phyloP scores from a whole-genome alignment of 2,329 filamentous ascomycete species.

The Colletotrichum lindemuthianum region DNA sequence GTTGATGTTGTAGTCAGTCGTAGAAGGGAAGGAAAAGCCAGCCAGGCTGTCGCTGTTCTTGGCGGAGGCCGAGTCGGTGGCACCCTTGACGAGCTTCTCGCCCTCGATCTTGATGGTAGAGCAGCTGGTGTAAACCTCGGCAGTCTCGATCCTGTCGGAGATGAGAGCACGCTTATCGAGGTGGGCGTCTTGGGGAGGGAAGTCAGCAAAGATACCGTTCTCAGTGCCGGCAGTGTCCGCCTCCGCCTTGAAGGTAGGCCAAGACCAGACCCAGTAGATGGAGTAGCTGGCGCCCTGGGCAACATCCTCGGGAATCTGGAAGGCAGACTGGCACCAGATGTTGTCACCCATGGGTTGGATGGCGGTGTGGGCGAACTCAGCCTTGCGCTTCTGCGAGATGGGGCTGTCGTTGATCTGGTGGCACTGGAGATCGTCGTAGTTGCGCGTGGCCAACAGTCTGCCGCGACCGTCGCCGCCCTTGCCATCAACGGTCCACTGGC shows the following conservation, averaged over 20 bases:
- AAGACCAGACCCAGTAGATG: slow-evolving; percentile 97
- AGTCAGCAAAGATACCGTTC: slow-evolving; percentile 55
- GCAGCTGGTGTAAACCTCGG: slow-evolving; percentile 51
- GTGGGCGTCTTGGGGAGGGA: slow-evolving; percentile 41
- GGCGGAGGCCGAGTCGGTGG: slow-evolving; percentile 26
- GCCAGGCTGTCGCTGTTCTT: slow-evolving; percentile 17
- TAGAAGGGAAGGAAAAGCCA: slow-evolving; percentile 44
- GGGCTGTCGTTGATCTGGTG: slow-evolving; percentile 76
- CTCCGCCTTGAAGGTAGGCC: slow-evolving; percentile 69
- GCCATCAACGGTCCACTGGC: slow-evolving; percentile 81
- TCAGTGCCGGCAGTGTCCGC: slow-evolving; percentile 50
- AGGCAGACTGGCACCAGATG: slow-evolving; percentile 83
- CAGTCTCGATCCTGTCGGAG: slow-evolving; percentile 38
- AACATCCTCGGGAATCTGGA: slow-evolving; percentile 76
- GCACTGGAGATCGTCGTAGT: slow-evolving; percentile 92
- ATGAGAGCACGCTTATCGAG: slow-evolving; percentile 33
- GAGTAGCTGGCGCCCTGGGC: slow-evolving; percentile 75
- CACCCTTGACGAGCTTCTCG: slow-evolving; percentile 20
- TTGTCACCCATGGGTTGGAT: slow-evolving; percentile 65
- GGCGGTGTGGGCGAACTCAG: slow-evolving; percentile 60
- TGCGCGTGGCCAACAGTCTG: slow-evolving; percentile 77
- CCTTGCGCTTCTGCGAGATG: slow-evolving; percentile 69
- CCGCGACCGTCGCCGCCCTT: slow-evolving; percentile 84
- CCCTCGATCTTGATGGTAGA: slow-evolving; percentile 35
- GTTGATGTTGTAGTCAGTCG: slow-evolving; percentile 53